Percentiles rank a stretch among this genome's conserved stretches.
phyloP scores from a whole-genome alignment of 2,329 filamentous ascomycete genomes.

The Claviceps sp. region DNA sequence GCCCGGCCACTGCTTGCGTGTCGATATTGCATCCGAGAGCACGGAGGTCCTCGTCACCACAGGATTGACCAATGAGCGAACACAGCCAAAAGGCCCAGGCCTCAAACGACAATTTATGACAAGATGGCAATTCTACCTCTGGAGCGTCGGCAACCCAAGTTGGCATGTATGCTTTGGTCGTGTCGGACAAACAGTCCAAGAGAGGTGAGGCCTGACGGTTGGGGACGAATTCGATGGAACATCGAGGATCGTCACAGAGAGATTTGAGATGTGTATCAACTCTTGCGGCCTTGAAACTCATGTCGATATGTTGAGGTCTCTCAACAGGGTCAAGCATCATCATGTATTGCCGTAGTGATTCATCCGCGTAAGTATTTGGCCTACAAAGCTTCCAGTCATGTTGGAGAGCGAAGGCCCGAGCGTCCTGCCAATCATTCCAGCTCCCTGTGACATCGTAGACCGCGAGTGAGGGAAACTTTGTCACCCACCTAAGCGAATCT shows the following conservation, averaged over 20 bases:
- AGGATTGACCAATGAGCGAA: slow-evolving; percentile 25
- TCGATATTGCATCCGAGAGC: slow-evolving; percentile 8
- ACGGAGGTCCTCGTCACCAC: slow-evolving; percentile 20
- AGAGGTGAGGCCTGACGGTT: slow-evolving; percentile 18
- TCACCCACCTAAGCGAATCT: slow-evolving; percentile 26
- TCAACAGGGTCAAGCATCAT: slow-evolving; percentile 20
- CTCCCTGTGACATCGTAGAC: slow-evolving; percentile 29
- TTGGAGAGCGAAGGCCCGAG: slow-evolving; percentile 11
- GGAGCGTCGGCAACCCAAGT: slow-evolving; percentile 19
- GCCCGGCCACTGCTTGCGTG: slow-evolving; percentile 19
- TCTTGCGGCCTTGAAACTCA: slow-evolving; percentile 17
- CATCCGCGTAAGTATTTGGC: slow-evolving; percentile 13
- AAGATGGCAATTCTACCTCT: slow-evolving; percentile 15
- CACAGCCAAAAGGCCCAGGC: slow-evolving; percentile 29
- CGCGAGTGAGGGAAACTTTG: slow-evolving; percentile 29
- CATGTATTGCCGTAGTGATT: slow-evolving; percentile 22
- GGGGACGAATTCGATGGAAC: slow-evolving; percentile 19
- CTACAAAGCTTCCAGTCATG: slow-evolving; percentile 22
- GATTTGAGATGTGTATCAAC: slow-evolving; percentile 23
- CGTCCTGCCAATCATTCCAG: slow-evolving; percentile 22
- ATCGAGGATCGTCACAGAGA: slow-evolving; percentile 20
- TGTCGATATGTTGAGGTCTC: slow-evolving; percentile 10
- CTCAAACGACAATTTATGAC: slow-evolving; percentile 24
- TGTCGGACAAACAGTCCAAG: slow-evolving; percentile 21
- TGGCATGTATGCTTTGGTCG: slow-evolving; percentile 17